Evolutionary conservation across 179 eudicot genomes (phyloP), one percentile per base, ranked within the genome.

Genomic region (Beta macrorhiza): DNA sequence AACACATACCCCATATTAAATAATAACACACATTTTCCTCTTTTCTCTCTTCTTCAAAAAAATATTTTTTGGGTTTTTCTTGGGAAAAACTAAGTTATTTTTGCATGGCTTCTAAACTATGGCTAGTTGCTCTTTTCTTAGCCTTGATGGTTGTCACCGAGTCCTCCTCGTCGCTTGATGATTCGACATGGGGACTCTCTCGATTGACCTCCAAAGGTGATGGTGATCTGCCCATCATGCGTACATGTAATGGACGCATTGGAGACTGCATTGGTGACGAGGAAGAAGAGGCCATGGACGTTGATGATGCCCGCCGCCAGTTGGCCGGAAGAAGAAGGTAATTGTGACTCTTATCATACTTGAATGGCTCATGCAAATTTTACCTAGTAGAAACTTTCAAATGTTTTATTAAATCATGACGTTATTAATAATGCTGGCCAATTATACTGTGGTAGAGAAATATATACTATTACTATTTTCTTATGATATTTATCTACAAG

Each of bases 251-350:
- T 15, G 82, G 84, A 0, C 84, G 76, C 11, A 32, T 78, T 14
- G 86, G 82, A 67, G 82, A 73, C 61, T 84, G 86, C 73, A 57
- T 81, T 29, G 70, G 76, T 22, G 84, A 81, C 10, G 86, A 81
- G 13, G 84, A 70, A 22, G 84, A 81, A 19, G 82, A 25, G 13
- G 67, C 73, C 59, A 45, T 81, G 20, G 84, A 74, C 71, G 78
- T 81, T 8, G 78, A 77, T 57, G 67, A 68, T 37, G 72, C 42
- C 5, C 84, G 81, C 5, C 78, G 86, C 25, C 86, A 73, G 14
- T 76, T 84, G 58, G 49, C 17, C 11, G 76, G 57, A 7, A 61
- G 73, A 8, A 29, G 71, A 63, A 78, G 84, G 75, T 80, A 79
- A 79, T 64, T 25, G 56, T 77, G 47, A 6, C 37, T 45, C 17